Conservation (phyloP, 768 basidiomycete genomes). For the Rhodocollybia butyracea region DNA sequence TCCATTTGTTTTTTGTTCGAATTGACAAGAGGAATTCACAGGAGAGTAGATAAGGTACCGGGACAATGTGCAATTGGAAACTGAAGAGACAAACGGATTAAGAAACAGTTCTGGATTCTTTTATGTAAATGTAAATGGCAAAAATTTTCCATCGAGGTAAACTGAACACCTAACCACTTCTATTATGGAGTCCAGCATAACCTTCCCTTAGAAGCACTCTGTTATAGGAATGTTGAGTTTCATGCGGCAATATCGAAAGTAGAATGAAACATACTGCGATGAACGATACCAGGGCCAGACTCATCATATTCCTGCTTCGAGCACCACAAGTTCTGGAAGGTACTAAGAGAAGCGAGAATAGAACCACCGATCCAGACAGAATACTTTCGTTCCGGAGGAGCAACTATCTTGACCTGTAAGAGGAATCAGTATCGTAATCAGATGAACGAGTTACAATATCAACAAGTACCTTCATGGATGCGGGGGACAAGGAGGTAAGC, state of each 20-base stretch:
- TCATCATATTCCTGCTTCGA: constrained; percentile 93
- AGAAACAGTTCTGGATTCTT: no score
- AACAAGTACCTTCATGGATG: constrained; percentile 64
- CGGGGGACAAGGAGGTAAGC: constrained; percentile 60
- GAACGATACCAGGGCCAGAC: constrained; percentile 51
- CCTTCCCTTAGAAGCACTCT: constrained; percentile 23
- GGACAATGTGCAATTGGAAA: no score
- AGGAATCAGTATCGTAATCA: neutral
- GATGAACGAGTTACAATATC: constrained; percentile 15
- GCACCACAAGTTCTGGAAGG: constrained; percentile 97
- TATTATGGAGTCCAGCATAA: no score
- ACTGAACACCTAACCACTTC: no score
- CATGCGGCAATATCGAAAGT: neutral
- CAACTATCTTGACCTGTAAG: constrained; percentile 56
- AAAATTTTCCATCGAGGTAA: no score
- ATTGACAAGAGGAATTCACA: no score
- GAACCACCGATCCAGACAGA: constrained; percentile 92
- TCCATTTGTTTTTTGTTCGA: no score
- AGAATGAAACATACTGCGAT: constrained; percentile 23
- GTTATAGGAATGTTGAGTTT: neutral
- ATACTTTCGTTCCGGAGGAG: constrained; percentile 70
- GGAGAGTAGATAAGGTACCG: no score
- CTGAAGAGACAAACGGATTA: no score
- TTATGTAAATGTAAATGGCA: no score
- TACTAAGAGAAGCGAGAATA: constrained; percentile 83